Conservation (phyloP, 176 grass and related monocot genomes). For the Lolium perenne region DNA sequence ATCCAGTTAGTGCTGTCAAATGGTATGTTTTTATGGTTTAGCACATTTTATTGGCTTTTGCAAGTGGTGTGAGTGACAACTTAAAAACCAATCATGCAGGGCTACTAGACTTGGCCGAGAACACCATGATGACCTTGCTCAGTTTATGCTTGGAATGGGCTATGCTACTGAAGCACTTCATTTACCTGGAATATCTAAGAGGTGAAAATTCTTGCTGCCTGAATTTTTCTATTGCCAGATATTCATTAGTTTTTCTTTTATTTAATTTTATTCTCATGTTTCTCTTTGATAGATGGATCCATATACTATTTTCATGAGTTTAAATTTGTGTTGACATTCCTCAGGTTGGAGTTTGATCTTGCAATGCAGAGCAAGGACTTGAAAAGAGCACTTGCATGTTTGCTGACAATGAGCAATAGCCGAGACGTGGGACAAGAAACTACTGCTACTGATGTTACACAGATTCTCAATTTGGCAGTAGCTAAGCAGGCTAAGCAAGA, state of each 20-base stretch:
- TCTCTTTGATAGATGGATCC: neutral
- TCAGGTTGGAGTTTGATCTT: constrained; percentile 97
- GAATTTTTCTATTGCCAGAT: constrained; percentile 30
- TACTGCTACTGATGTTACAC: constrained; percentile 72
- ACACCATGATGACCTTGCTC: constrained; percentile 98
- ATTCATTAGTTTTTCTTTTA: constrained; percentile 17
- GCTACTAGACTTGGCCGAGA: constrained; percentile 93
- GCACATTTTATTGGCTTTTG: constrained; percentile 28
- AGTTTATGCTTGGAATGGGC: constrained; percentile 99
- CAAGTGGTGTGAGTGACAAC: neutral
- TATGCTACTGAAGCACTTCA: constrained; percentile 99
- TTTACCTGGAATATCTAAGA: constrained; percentile 99
- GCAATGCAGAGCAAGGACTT: constrained; percentile 99
- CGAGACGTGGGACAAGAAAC: constrained; percentile 90
- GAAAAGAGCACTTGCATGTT: constrained; percentile 95
- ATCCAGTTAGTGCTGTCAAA: constrained; percentile 99
- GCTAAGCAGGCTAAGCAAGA: constrained; percentile 98
- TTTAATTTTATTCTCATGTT: constrained; percentile 31
- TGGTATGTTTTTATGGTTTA: constrained; percentile 63
- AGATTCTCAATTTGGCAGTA: constrained; percentile 94
- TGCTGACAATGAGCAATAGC: constrained; percentile 98
- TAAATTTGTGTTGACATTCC: constrained; percentile 32
- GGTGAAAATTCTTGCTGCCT: constrained; percentile 44
- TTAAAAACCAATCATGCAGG: constrained; percentile 58
- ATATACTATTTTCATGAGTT: constrained; percentile 16